Evolutionary conservation across 2,329 filamentous ascomycete genomes (phyloP).

Genomic region (Arthroderma uncinatum): DNA sequence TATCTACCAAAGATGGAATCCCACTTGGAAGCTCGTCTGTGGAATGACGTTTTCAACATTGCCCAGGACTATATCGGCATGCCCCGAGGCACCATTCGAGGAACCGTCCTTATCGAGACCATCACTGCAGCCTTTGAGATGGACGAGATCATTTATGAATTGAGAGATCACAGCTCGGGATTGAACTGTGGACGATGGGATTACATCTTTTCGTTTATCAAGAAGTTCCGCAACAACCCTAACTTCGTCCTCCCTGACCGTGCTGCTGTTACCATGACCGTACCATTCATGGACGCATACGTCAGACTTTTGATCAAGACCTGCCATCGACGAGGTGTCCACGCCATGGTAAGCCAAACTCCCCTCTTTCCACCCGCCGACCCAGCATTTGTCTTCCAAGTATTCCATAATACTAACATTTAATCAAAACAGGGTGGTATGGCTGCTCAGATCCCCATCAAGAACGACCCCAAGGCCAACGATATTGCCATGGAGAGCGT

Average conservation of each 20-base stretch:
- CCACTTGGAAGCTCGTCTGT: constrained; percentile 89
- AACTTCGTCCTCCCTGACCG: constrained; percentile 91
- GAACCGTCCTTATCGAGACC: constrained; percentile 92
- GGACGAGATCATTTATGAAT: constrained; percentile 99
- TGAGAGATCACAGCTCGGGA: constrained; percentile 88
- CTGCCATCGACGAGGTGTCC: constrained; percentile 91
- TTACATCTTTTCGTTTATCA: constrained; percentile 99
- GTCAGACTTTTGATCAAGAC: constrained; percentile 97
- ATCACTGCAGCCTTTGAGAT: constrained; percentile 98
- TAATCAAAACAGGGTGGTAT: constrained; percentile 55
- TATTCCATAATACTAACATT: not conserved
- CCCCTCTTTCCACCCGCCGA: not conserved
- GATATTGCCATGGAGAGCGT: constrained; percentile 90
- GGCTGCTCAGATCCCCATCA: constrained; percentile 98
- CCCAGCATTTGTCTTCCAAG: too few relatives aligned
- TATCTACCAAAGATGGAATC: constrained; percentile 98
- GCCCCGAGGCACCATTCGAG: constrained; percentile 81
- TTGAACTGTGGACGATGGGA: constrained; percentile 99
- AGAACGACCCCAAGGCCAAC: constrained; percentile 82
- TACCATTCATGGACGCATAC: constrained; percentile 96
- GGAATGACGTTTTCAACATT: constrained; percentile 97
- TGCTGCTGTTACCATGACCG: constrained; percentile 86
- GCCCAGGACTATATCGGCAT: constrained; percentile 88
- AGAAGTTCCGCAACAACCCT: constrained; percentile 94
- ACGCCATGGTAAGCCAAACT: constrained; percentile 60